Percentiles rank a stretch among this genome's conserved stretches.
phyloP scores from a whole-genome alignment of 495 filamentous ascomycete species.

The Massariosphaeria phaeospora region DNA sequence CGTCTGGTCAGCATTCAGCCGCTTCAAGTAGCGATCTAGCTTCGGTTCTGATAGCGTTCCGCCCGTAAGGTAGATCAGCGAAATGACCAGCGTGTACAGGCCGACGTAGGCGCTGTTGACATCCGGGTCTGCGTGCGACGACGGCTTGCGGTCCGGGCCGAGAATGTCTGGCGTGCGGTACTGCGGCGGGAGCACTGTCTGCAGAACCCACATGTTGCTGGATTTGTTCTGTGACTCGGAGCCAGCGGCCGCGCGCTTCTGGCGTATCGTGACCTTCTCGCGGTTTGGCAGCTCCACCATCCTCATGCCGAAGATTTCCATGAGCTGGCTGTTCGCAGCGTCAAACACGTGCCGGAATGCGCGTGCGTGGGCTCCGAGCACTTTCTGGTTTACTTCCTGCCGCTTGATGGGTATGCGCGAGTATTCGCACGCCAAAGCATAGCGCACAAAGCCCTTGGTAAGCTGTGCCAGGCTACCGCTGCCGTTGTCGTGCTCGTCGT shows the following conservation, averaged over 20 bases:
- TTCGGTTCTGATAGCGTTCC: constrained; percentile 62
- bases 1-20: constrained; percentile 70
- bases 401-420: constrained; percentile 71
- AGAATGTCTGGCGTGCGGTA: constrained; percentile 62
- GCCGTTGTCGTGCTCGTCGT: constrained; percentile 34
- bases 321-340: constrained; percentile 46
- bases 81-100: constrained; percentile 72
- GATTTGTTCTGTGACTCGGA: constrained; percentile 50
- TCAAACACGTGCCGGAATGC: constrained; percentile 43
- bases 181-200: constrained; percentile 58
- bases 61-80: constrained; percentile 66
- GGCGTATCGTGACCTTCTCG: constrained; percentile 71
- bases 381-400: constrained; percentile 57
- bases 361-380: constrained; percentile 40
- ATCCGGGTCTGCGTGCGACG: too few relatives aligned
- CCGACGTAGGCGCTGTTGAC: constrained; percentile 74
- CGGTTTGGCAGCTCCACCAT: constrained; percentile 71
- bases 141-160: constrained; percentile 60
- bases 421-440: constrained; percentile 84
- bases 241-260: constrained; percentile 65
- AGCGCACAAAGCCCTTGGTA: constrained; percentile 85
- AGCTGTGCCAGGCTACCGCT: constrained; percentile 55
- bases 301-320: constrained; percentile 74
- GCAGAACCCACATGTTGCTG: constrained; percentile 72
- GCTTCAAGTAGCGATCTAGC: constrained; percentile 58